Conservation (phyloP, 805 yeast species). For the Candida anglica region DNA sequence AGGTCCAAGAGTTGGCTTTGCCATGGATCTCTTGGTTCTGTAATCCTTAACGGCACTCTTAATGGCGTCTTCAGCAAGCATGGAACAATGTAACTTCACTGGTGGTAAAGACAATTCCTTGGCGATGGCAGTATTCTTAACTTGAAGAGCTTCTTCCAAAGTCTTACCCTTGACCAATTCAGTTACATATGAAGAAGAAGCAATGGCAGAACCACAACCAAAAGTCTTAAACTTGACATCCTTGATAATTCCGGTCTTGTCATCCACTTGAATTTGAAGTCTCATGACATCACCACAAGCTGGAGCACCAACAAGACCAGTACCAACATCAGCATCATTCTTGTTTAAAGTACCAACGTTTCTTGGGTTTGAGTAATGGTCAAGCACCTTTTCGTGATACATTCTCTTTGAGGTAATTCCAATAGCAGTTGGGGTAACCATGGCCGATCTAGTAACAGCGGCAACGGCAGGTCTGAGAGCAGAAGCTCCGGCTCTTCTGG, state of each 20-base stretch:
- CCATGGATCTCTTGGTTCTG: constrained; percentile 65
- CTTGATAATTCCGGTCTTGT: constrained; percentile 82
- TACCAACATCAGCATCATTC: constrained; percentile 73
- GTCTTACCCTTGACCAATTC: constrained; percentile 94
- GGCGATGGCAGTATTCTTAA: constrained; percentile 93
- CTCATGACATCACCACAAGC: constrained; percentile 99
- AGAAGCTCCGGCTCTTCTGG: constrained; percentile 7
- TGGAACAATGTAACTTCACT: constrained; percentile 94
- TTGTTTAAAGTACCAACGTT: constrained; percentile 93
- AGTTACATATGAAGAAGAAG: constrained; percentile 91
- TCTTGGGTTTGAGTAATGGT: constrained; percentile 94
- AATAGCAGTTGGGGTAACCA: constrained; percentile 5
- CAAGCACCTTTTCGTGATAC: constrained; percentile 93
- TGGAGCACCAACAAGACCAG: constrained; percentile 98
- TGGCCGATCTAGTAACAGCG: not conserved
- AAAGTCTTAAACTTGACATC: constrained; percentile 97
- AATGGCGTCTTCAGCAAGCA: constrained; percentile 99
- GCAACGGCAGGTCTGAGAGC: constrained; percentile 3
- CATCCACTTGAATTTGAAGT: constrained; percentile 90
- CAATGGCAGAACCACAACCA: constrained; percentile 99
- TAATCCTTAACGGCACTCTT: constrained; percentile 96
- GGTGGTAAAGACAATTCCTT: constrained; percentile 94
- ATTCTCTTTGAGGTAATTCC: constrained; percentile 18
- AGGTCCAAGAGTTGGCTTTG: constrained; percentile 60
- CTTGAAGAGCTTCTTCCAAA: constrained; percentile 86